Evolutionary conservation across 192 early-diverging fungal species (phyloP), one percentile per base, ranked within the genome.

Genomic region (Mortierella alpina): DNA sequence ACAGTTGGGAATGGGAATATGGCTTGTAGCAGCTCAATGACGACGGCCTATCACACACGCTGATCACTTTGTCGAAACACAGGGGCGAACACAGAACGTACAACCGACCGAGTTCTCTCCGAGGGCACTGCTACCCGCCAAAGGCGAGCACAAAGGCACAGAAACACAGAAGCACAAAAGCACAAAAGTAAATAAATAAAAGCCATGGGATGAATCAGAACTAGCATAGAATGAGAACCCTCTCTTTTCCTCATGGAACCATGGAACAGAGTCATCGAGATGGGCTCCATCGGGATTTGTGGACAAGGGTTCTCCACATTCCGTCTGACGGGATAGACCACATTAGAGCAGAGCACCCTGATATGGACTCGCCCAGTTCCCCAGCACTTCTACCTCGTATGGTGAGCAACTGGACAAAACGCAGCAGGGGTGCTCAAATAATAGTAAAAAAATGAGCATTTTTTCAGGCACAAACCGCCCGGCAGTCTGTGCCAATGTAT

Each of bases 171-270:
- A 3, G 31, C 31, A 31, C 31, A 31, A 3, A 31, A 31, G 31
- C 31, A 31, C 22, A 10, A 23, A 31, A 0, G 20, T 57, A 8
- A 57, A 57, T 10, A 41, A 7, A 40, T 10, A 56, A 42, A 58
- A 58, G n/a, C 12, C 51, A 14, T 3, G 6, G 40, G 46, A 66
- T 23, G 45, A 41, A 59, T 47, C 45, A 58, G n/a, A 42, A 55
- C 39, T 23, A 48, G 55, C 22, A 60, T 60, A 70, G 68, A 70
- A 61, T 70, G 50, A 70, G 68, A 70, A 70, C 68, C 68, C 59
- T 69, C 52, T 45, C 48, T 17, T 51, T 54, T 18, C n/a, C 44
- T 3, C 31, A 31, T 31, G 31, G 31, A 1, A 31, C 31, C 31
- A 31, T 31, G 31, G 31, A 31, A 31, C 3, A 31, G 31, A 31